Evolutionary conservation across 164 flowering plant species (phyloP), one percentile per base, ranked within the genome.

Genomic region (Magnolia sinica): DNA sequence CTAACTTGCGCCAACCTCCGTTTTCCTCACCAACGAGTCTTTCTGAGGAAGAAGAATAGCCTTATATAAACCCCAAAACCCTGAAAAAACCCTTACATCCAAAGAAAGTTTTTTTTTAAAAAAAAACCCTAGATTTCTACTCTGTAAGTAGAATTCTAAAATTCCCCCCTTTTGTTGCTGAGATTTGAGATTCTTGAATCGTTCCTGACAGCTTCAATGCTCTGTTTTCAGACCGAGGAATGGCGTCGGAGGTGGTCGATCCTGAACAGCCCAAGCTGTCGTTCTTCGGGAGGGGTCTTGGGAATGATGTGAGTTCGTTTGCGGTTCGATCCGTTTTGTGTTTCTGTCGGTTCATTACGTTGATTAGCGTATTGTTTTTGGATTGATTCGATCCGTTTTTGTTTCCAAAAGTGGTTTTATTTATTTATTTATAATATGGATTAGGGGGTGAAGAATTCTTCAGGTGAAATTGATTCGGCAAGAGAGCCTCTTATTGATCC

Each of bases 401-500:
- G 2, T 71, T 45, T 50, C 1, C 1, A 11, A 70, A 37, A 70
- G 6, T n/a, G 4, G 13, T 55, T 24, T 59, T 27, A 19, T 19
- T 23, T 73, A 9, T 55, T 55, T 73, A 20, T 59, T 73, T 19
- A 55, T 5, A 3, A 18, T 49, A 8, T 79, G 61, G 63, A 8
- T 77, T 22, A 29, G 16, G 74, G 14, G 22, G 84, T 82, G 37
- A 78, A 82, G 67, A 74, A 24, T 45, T 67, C 82, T 13, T 76
- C 83, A 0, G 87, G 83, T 0, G 90, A 87, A 76, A 84, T 84
- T 61, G 82, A 64, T 37, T 68, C 72, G 9, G 83, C 22, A 16
- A 76, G 86, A 45, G 91, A 88, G 82, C 89, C 91, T 72, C 87
- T 90, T 11, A 65, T 90, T 68, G 58, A 73, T 65, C 72, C 50